Evolutionary conservation across 176 grass and related monocot genomes (phyloP), one percentile per base, ranked within the genome.

Genomic region (Raddia guianensis): DNA sequence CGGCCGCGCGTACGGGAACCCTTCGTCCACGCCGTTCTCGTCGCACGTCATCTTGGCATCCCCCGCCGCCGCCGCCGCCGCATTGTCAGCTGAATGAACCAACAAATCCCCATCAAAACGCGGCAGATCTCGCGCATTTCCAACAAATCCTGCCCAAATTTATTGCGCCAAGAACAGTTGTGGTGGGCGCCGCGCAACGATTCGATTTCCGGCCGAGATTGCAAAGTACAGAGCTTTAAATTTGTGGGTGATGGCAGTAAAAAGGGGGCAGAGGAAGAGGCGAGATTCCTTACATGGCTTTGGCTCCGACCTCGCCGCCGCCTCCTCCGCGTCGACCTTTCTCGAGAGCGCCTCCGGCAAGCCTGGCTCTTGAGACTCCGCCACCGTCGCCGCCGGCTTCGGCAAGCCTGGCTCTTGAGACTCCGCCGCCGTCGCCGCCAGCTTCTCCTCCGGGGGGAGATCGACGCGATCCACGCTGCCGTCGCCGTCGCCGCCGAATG

Each of bases 1-100:
- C 6, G 86, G 83, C 0, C 94, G 84, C 11, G 93, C 85, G 47
- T 90, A 91, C 3, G 89, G 86, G 84, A 94, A 91, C 0, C 92
- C 89, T 60, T 89, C 79, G 71, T 91, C 92, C 2, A 73, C 52
- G 27, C 80, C 66, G 7, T 94, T 86, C 72, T 94, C 92, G 8
- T 94, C 86, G 68, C 89, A 94, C 1, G 12, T 70, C 48, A 94
- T 87, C 72, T 84, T 88, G 27, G 68, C 8, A 9, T 12, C 42
- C 32, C 37, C 66, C 65, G 20, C 15, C 50, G 69, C 51, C 65
- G 20, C 15, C 50, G 69, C 51, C 72, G 4, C 50, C 59, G 1
- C 49, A 19, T 80, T 72, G 16, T 54, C 6, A 35, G 71, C 79
- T 61, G 46, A 50, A 80, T 47, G 5, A 43, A 35, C 4, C 20